Evolutionary conservation across 2,329 filamentous ascomycete genomes (phyloP).

Genomic region (Dactylellina cionopaga): DNA sequence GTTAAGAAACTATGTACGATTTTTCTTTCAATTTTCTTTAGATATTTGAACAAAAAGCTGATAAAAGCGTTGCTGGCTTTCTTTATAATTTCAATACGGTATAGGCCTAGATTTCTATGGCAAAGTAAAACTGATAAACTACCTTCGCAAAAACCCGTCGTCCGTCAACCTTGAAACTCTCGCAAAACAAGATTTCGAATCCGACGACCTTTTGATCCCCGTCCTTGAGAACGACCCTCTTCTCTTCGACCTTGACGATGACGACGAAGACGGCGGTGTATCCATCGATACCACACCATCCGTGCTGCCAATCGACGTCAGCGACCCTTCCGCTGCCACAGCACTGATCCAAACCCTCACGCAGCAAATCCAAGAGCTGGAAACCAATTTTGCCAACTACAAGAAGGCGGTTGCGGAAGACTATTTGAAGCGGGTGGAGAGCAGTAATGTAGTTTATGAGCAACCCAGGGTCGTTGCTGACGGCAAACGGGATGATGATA

Average conservation of each 20-base stretch:
- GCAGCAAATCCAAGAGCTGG: constrained; percentile 60
- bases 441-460: constrained; percentile 62
- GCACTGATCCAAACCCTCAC: constrained; percentile 62
- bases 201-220: constrained; percentile 81
- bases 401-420: constrained; percentile 61
- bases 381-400: constrained; percentile 62
- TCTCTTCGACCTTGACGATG: constrained; percentile 80
- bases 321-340: constrained; percentile 61
- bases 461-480: constrained; percentile 63
- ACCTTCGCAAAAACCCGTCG: constrained; percentile 61
- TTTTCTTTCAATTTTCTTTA: no score
- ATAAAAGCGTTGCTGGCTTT: no score
- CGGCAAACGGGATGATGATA: constrained; percentile 66
- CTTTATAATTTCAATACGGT: not conserved
- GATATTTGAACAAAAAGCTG: no score
- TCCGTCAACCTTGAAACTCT: constrained; percentile 60
- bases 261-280: constrained; percentile 59
- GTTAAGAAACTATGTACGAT: constrained; percentile 60
- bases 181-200: constrained; percentile 70
- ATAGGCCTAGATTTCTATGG: constrained; percentile 63
- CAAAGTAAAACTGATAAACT: constrained; percentile 65
- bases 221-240: constrained; percentile 89
- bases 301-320: constrained; percentile 56
- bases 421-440: constrained; percentile 58
- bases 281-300: constrained; percentile 53